Evolutionary conservation across 208 protist genomes (phyloP).

Genomic region (Trypanosoma caninum): DNA sequence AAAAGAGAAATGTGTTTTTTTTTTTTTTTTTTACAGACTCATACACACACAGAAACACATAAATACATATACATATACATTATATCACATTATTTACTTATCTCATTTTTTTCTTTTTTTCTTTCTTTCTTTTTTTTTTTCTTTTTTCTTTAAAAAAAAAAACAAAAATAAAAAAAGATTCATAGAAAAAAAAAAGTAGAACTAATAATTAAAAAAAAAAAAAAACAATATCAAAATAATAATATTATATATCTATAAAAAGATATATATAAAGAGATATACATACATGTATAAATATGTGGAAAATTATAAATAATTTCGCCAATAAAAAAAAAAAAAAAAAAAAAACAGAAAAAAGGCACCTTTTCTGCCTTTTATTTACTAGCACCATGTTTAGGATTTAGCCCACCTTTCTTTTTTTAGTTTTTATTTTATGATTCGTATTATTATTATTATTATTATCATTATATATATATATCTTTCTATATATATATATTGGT

Average conservation of each 20-base stretch:
- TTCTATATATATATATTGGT: background rate
- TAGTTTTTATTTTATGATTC: no score
- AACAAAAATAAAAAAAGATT: background rate
- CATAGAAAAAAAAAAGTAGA: background rate
- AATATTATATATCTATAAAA: background rate
- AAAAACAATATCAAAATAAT: background rate
- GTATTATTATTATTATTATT: no score
- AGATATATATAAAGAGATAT: background rate
- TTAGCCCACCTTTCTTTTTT: no score
- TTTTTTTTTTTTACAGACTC: no score
- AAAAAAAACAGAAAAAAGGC: no score
- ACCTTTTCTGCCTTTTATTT: no score
- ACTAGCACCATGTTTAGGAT: no score
- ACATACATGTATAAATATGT: no score
- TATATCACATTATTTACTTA: background rate
- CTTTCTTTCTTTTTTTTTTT: background rate
- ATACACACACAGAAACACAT: background rate
- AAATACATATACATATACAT: background rate
- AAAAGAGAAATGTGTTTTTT: no score
- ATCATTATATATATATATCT: no score
- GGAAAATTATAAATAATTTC: no score
- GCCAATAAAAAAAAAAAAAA: no score
- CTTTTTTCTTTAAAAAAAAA: background rate
- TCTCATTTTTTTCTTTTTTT: background rate
- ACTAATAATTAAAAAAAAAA: background rate